These are phyloP conservation scores for Diversispora eburnea DNA, from an alignment of 192 early-diverging fungal species.

Conservation along the genomic window DNA sequence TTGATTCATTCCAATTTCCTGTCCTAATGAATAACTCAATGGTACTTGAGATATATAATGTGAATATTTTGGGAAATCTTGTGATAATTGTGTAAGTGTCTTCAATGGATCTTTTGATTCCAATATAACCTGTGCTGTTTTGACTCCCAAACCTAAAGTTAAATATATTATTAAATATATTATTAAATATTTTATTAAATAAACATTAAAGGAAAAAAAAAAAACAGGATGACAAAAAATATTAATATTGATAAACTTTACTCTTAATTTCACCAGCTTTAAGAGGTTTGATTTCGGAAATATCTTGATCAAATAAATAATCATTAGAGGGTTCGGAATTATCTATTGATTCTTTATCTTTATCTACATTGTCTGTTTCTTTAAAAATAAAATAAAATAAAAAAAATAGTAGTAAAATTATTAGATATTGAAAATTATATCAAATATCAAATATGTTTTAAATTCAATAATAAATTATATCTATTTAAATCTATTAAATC, in stretches of 20 bases:
- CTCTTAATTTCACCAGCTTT: conserved; percentile 50
- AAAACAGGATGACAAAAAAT: too few relatives aligned
- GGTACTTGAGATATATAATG: conserved; percentile 61
- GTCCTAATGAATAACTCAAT: conserved; percentile 44
- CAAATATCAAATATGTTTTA: not conserved
- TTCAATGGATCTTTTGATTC: conserved; percentile 56
- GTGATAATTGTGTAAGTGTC: conserved; percentile 63
- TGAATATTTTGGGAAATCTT: conserved; percentile 89
- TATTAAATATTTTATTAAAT: too few relatives aligned
- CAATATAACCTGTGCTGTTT: conserved; percentile 71
- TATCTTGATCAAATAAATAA: conserved; percentile 44
- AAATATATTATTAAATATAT: not conserved
- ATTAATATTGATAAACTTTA: conserved; percentile 20
- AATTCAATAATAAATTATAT: too few relatives aligned
- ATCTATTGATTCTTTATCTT: conserved; percentile 10
- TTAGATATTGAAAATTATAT: not conserved
- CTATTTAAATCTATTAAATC: too few relatives aligned
- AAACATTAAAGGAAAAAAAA: too few relatives aligned
- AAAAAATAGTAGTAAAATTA: not conserved
- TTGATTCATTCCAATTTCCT: conserved; percentile 38
- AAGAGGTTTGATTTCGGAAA: conserved; percentile 48
- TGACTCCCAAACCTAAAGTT: conserved; percentile 55
- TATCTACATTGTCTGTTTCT: not conserved
- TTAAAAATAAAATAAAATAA: conserved; percentile 21
- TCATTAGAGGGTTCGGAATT: conserved; percentile 7